Base-by-base conservation (phyloP, 148 eudicot genomes). In the Fagopyrum tataricum region DNA sequence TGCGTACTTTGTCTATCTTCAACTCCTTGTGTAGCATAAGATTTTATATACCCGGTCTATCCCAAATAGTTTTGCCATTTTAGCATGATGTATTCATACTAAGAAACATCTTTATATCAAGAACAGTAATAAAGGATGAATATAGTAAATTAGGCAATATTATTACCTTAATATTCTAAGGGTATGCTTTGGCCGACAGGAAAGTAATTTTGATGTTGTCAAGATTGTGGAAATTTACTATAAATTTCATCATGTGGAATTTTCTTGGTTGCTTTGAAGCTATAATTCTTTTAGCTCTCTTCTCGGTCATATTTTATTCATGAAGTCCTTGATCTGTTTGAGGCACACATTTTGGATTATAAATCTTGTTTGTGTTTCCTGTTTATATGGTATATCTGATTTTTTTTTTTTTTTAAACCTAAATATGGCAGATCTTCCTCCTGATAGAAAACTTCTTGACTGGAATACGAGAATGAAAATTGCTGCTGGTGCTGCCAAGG, bases 401-500 rank as follows among this genome's bases (percentile, higher is more conserved):
- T 12, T 64, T 10, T 12, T 61, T 43, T 70, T 26, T 31, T 31
- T 31, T 31, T n/a, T n/a, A n/a, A 12, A 23, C 26, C 20, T 41
- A 8, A 21, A 23, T 43, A 5, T 55, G 46, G 9, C 81, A 87
- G 90, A 87, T 18, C 82, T 82, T 23, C 78, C 85, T 64, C 85
- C 87, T 46, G 86, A 83, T 76, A 79, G 76, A 76, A 79, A 75
- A 74, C 79, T 69, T 68, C 88, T 87, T 15, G 88, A 87, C 77
- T 87, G 90, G 90, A 87, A 82, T 76, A 83, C 83, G 37, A 86
- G 89, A 79, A 86, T 86, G 87, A 86, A 81, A 83, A 82, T 87
- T 72, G 88, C 88, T 67, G 86, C 88, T 0, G 91, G 85, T 21
- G 88, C 91, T 49, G 91, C 91, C 68, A 83, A 83, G 64, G 91